Percentiles rank a stretch among this genome's conserved stretches.
These are phyloP conservation scores for Suhomyces anneliseae DNA, from an alignment of 1,139 yeast genomes.

Conservation along the genomic window DNA sequence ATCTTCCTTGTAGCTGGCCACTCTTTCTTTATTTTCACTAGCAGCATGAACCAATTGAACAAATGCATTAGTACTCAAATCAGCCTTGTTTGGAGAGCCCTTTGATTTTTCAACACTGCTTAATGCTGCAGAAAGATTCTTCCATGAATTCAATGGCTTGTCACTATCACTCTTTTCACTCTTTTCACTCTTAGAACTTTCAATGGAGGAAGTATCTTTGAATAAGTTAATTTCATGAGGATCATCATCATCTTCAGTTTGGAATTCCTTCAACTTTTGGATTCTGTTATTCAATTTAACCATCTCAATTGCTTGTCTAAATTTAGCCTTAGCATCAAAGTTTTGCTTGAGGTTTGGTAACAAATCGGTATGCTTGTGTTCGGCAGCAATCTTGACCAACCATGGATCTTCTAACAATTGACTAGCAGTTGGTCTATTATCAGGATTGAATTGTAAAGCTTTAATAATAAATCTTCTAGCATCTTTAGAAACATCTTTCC, in stretches of 20 bases:
- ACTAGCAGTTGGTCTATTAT: slow-evolving; percentile 62
- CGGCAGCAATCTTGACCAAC: slow-evolving; percentile 53
- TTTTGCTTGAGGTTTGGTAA: slow-evolving; percentile 67
- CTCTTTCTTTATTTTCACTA: slow-evolving; percentile 62
- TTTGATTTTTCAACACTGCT: slow-evolving; percentile 11
- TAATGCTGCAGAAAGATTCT: slow-evolving; percentile 25
- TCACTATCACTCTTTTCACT: not conserved
- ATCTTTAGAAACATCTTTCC: slow-evolving; percentile 73
- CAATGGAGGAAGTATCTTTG: slow-evolving; percentile 22
- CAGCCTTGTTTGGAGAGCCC: slow-evolving; percentile 15
- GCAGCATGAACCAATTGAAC: slow-evolving; percentile 78
- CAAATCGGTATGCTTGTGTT: slow-evolving; percentile 58
- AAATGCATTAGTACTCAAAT: slow-evolving; percentile 43
- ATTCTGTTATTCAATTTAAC: slow-evolving; percentile 76
- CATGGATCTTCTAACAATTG: slow-evolving; percentile 69
- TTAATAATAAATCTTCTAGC: slow-evolving; percentile 73
- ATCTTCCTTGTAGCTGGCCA: slow-evolving; percentile 35
- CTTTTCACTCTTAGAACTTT: not conserved
- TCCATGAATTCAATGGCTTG: slow-evolving; percentile 19
- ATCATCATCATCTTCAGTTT: slow-evolving; percentile 56
- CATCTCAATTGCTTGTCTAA: slow-evolving; percentile 82
- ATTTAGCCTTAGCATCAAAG: slow-evolving; percentile 81
- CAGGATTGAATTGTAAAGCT: slow-evolving; percentile 67
- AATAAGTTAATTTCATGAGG: slow-evolving; percentile 48
- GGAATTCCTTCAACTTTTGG: slow-evolving; percentile 57